These are phyloP conservation scores for Penicillium sp. DNA, from an alignment of 2,329 filamentous ascomycete species.

Conservation along the genomic window DNA sequence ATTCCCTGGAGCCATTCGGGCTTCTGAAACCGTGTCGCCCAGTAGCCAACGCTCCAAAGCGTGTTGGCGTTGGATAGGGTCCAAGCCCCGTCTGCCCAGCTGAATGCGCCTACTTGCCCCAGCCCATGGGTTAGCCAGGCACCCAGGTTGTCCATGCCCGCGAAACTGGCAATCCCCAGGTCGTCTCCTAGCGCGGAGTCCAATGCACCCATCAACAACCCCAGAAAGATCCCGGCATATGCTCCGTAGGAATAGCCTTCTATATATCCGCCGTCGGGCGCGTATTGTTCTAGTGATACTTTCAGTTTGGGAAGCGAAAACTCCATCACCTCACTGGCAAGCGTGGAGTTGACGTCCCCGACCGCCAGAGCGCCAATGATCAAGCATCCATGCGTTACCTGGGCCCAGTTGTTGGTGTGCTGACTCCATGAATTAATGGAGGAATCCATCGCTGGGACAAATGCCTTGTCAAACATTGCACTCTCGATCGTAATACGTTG, in stretches of 20 bases:
- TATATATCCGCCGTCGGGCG: neutral
- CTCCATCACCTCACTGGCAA: neutral
- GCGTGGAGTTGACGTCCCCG: neutral
- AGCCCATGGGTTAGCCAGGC: neutral
- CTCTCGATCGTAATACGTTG: neutral
- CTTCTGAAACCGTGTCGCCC: neutral
- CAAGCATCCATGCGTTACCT: neutral
- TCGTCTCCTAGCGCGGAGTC: neutral
- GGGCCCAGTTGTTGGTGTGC: constrained; percentile 1
- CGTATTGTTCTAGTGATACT: neutral
- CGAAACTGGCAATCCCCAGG: neutral
- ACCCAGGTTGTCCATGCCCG: neutral
- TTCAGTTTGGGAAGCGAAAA: neutral
- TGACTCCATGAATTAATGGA: neutral
- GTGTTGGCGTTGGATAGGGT: neutral
- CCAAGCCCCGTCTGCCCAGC: neutral
- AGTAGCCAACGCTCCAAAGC: neutral
- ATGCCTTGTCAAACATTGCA: neutral
- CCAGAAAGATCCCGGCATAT: neutral
- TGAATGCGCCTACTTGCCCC: neutral
- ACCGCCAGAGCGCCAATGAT: neutral
- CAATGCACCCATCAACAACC: neutral
- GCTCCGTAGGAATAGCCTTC: neutral
- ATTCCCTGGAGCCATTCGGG: neutral
- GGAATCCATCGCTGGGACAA: neutral